A percentile compares a stretch with the other conserved stretches of the same genome.
Conservation (phyloP, 495 filamentous ascomycete genomes). For the Hyphodiscus hymeniophilus region DNA sequence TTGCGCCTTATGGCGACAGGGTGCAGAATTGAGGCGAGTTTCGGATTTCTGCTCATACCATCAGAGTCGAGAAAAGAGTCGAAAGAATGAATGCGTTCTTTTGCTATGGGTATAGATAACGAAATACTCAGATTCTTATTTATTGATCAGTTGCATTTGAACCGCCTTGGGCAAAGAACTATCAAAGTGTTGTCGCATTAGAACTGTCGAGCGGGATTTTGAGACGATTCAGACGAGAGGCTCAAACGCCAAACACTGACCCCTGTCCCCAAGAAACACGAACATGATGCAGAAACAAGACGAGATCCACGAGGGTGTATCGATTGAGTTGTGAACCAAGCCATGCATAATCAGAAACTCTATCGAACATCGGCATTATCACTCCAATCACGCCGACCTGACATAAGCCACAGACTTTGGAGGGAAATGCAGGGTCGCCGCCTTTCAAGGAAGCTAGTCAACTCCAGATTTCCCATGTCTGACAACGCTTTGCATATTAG, state of each 20-base stretch:
- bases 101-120: no score
- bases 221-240: conserved; percentile 7
- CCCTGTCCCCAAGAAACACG: conserved; percentile 18
- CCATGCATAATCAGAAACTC: conserved; percentile 25
- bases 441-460: conserved; percentile 7
- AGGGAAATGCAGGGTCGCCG: conserved; percentile 17
- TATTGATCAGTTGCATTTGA: no score
- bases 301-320: conserved; percentile 12
- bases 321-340: conserved; percentile 20
- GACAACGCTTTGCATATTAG: conserved; percentile 29
- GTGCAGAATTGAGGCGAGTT: not conserved
- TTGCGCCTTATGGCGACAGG: conserved; percentile 1
- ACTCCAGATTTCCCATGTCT: conserved; percentile 20
- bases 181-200: not conserved
- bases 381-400: conserved; percentile 9
- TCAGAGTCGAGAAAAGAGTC: not conserved
- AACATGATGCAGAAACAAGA: conserved; percentile 21
- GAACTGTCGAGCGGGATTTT: no score
- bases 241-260: conserved; percentile 17
- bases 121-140: no score
- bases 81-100: no score
- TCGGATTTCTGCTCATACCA: not conserved
- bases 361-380: conserved; percentile 15
- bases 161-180: not conserved
- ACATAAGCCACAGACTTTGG: conserved; percentile 11